Evolutionary conservation across 257 asterid species (phyloP), one percentile per base, ranked within the genome.

Genomic region (Ehretia macrophylla): DNA sequence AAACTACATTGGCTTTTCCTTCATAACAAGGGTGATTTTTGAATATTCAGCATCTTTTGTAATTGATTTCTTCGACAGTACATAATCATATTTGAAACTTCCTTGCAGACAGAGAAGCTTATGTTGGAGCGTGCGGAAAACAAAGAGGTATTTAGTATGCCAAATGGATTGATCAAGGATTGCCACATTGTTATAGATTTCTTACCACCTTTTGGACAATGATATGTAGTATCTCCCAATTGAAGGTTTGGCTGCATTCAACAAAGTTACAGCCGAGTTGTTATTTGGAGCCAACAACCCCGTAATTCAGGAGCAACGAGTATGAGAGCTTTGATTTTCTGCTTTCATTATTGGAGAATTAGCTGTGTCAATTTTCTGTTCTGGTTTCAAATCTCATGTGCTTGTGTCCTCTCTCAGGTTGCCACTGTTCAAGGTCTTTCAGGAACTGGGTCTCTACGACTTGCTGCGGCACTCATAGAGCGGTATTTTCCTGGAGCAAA

Each of bases 361-460:
- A 42, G 74, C 70, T 22, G 22, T 14, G 45, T 22, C 45, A 22
- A 56, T 51, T 66, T 53, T 16, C 56, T 53, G 40, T 51, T 42
- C 5, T 42, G 16, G 16, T 10, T 23, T 9, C 14, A 54, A 50
- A 42, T 13, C 32, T 42, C 20, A 10, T 51, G 73, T 48, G 19
- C 52, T 39, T 47, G 18, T 59, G 51, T 61, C 19, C 57, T 64
- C 47, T 58, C 52, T n/a, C 68, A 92, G 99, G 87, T 92, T 72
- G 96, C 97, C 21, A 92, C 99, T 46, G 87, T 88, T 64, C 99
- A 92, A 75, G 97, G 97, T 76, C 95, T 92, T 76, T 88, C 99
- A 48, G 99, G 99, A 71, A 92, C 99, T 76, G 99, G 97, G 38
- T 92, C 99, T 58, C 82, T 92, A 51, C 77, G 99, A 68, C 96